Percentiles rank a stretch among this genome's conserved stretches.
Conservation (phyloP, 768 basidiomycete genomes). For the Lyophyllum atratum region DNA sequence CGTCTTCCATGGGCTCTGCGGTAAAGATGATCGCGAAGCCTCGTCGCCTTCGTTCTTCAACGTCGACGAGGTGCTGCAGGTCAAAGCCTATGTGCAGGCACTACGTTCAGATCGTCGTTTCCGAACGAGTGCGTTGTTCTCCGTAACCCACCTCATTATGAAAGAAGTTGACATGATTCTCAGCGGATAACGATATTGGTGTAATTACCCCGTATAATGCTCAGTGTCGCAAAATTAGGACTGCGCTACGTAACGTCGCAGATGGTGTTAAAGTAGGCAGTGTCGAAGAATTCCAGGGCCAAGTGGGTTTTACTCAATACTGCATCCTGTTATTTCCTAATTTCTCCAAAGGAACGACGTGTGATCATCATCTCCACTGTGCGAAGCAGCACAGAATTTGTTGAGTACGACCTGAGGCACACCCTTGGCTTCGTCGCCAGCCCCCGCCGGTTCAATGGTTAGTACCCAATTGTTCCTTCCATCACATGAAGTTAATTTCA, state of each 20-base stretch:
- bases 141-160: neutral
- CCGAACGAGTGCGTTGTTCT: conserved; percentile 40
- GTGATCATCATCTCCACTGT: conserved; percentile 64
- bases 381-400: conserved; percentile 50
- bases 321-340: conserved; percentile 30
- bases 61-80: conserved; percentile 54
- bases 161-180: neutral
- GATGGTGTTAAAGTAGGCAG: conserved; percentile 58
- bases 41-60: conserved; percentile 76
- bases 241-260: conserved; percentile 31
- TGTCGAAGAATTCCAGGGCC: conserved; percentile 73
- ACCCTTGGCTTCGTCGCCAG: conserved; percentile 62
- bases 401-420: conserved; percentile 52
- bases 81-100: conserved; percentile 49
- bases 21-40: conserved; percentile 67
- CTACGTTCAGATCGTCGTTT: conserved; percentile 35
- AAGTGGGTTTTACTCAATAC: conserved; percentile 36
- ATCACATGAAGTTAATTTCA: neutral
- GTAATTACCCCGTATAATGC: conserved; percentile 72
- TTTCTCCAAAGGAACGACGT: conserved; percentile 46
- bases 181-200: conserved; percentile 58
- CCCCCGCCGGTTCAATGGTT: conserved; percentile 59
- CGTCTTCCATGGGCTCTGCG: conserved; percentile 59
- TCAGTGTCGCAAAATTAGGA: conserved; percentile 55
- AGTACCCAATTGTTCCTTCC: conserved; percentile 12